Evolutionary conservation across 2,329 filamentous ascomycete genomes (phyloP), one percentile per base, ranked within the genome.

Genomic region (Metarhizium brunneum): DNA sequence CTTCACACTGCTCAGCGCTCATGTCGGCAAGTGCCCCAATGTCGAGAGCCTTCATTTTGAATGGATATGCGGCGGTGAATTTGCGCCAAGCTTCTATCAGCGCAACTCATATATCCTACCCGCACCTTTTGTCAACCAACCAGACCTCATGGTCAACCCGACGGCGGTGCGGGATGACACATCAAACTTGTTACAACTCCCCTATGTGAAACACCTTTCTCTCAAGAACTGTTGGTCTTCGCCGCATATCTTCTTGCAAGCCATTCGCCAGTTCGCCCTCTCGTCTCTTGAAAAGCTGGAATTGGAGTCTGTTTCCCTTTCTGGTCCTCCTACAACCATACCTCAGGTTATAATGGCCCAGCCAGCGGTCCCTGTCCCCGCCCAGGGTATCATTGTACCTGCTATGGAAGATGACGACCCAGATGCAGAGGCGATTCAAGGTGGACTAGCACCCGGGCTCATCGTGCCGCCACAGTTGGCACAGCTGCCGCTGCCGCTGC

Each of bases 191-290:
- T 64, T 85, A n/a, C 65, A 67, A 1, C 75, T 90, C 48, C 80
- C 79, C 3, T 67, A 80, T 61, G 66, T 88, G 29, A 73, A 81
- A 57, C 72, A 82, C 52, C 67, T 90, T 2, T 84, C 79, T 0
- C 70, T 89, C 8, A 81, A 81, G 61, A 89, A 89, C 62, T 88
- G 85, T 68, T 89, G 85, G 84, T 71, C 83, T 13, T 78, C 79
- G 2, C 85, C 86, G 0, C 72, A 78, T 45, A 73, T 83, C 2
- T 72, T 88, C 36, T 63, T 77, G 36, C 70, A 75, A 11, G 74
- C 84, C 53, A 69, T 84, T 56, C 69, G 70, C 2, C 65, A 68
- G 4, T 79, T 84, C 66, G 72, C 75, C 20, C 64, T 69, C 5
- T 65, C 68, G 7, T 72, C 67, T 2, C 67, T 88, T 13, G 72